A percentile compares a stretch with the other conserved stretches of the same genome.
Evolutionary conservation across 163 green algal genomes (phyloP).

Genomic region (Coccomyxa subellipsoidea): DNA sequence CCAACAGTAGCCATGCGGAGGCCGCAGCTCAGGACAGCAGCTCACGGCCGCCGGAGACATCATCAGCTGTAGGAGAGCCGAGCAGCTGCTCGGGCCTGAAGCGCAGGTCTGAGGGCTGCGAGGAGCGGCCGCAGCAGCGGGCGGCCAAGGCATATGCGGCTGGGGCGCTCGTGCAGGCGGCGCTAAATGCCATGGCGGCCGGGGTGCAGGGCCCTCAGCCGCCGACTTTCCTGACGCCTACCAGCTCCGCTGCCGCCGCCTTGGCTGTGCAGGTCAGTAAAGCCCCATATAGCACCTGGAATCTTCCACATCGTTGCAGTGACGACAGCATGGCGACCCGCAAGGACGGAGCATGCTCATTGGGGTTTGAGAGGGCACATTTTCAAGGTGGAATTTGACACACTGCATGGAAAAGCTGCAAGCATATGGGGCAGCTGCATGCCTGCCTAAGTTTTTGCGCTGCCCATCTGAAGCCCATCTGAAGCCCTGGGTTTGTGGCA

Average conservation of each 20-base stretch:
- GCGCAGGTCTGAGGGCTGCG: not conserved
- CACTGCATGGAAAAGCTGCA: too few species aligned
- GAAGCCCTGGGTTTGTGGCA: not conserved
- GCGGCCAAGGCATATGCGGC: slow-evolving; percentile 12
- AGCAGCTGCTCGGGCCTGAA: not conserved
- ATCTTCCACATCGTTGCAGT: too few species aligned
- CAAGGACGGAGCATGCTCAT: too few species aligned
- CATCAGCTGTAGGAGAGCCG: not conserved
- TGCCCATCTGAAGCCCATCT: not conserved
- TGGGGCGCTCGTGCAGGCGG: slow-evolving; percentile 25
- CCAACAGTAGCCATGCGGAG: not conserved
- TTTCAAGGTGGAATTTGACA: too few species aligned
- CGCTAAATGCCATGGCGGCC: slow-evolving; percentile 29
- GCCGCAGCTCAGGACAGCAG: not conserved
- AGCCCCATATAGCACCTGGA: too few species aligned
- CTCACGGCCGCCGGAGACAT: not conserved
- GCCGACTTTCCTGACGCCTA: slow-evolving; percentile 15
- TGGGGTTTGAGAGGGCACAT: too few species aligned
- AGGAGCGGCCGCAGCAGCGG: not conserved
- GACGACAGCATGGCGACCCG: too few species aligned
- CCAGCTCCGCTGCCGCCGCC: slow-evolving; percentile 13
- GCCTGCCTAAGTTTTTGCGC: too few species aligned
- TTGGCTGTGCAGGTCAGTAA: slow-evolving; percentile 19
- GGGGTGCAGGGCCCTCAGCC: slow-evolving; percentile 13
- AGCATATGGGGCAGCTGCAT: too few species aligned